Evolutionary conservation across 371 early-diverging fungal genomes (phyloP).

Genomic region (Rhizopus delemar): DNA sequence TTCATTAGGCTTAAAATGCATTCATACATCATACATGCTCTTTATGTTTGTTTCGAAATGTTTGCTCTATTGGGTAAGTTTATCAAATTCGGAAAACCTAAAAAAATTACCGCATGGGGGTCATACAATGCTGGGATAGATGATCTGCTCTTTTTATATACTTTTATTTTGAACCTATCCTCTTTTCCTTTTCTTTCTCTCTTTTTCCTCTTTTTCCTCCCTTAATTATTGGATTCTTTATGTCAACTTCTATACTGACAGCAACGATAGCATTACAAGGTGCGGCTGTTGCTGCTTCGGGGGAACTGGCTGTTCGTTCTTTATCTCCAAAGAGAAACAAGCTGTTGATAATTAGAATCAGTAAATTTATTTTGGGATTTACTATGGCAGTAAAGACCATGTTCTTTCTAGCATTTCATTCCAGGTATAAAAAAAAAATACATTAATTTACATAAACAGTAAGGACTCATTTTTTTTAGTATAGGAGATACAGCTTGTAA

Average conservation of each 20-base stretch:
- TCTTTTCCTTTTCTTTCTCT: constrained; percentile 4
- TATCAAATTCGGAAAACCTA: background rate
- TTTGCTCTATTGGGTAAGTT: background rate
- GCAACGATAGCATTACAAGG: constrained; percentile 30
- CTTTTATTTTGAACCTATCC: background rate
- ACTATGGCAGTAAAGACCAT: constrained; percentile 25
- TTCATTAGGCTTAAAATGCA: background rate
- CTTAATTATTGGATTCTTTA: constrained; percentile 2
- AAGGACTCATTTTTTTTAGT: background rate
- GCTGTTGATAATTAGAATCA: constrained; percentile 7
- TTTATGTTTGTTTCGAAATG: no score
- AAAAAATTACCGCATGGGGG: background rate
- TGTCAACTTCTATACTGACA: constrained; percentile 19
- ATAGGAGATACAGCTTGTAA: constrained; percentile 18
- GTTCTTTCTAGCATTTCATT: constrained; percentile 23
- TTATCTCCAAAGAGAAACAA: constrained; percentile 21
- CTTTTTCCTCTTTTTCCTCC: constrained; percentile 3
- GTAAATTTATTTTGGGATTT: constrained; percentile 24
- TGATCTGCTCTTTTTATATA: background rate
- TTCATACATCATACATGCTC: background rate
- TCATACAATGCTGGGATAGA: background rate
- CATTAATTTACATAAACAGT: background rate
- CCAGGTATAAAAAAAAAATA: constrained; percentile 1
- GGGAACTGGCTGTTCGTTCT: constrained; percentile 22
- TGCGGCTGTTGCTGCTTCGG: constrained; percentile 21